Conservation (phyloP, 345 rosid species). For the Ceriops zippeliana region DNA sequence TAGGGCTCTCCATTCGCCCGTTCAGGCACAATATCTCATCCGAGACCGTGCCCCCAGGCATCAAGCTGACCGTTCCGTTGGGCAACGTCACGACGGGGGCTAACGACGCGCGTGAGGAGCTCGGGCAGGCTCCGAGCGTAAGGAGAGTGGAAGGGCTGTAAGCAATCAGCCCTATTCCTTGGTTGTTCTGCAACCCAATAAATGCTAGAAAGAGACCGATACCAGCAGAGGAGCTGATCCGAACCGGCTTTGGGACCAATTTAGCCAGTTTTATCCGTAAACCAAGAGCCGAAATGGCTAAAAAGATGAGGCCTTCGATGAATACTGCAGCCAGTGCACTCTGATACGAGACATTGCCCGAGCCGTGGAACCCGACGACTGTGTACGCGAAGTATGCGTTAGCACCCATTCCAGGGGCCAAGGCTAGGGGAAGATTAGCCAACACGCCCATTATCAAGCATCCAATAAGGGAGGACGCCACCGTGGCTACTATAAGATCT, state of each 20-base stretch:
- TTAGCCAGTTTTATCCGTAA: constrained; percentile 78
- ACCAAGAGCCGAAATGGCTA: constrained; percentile 79
- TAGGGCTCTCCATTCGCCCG: constrained; percentile 75
- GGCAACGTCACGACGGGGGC: constrained; percentile 63
- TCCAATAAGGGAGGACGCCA: constrained; percentile 71
- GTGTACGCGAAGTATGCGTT: constrained; percentile 94
- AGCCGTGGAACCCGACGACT: constrained; percentile 94
- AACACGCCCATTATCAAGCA: constrained; percentile 82
- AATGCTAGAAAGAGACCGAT: constrained; percentile 91
- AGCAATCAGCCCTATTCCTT: constrained; percentile 85
- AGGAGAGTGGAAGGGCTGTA: constrained; percentile 72
- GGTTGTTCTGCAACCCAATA: constrained; percentile 78
- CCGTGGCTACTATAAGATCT: constrained; percentile 93
- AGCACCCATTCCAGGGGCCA: constrained; percentile 97
- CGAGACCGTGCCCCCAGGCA: constrained; percentile 63
- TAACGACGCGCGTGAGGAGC: constrained; percentile 48
- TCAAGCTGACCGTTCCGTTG: constrained; percentile 59
- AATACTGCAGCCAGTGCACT: constrained; percentile 81
- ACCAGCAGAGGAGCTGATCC: constrained; percentile 91
- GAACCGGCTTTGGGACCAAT: constrained; percentile 80
- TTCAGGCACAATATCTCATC: constrained; percentile 52
- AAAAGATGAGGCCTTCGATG: constrained; percentile 70
- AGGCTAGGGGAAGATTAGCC: constrained; percentile 78
- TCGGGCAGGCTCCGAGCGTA: constrained; percentile 85
- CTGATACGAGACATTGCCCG: constrained; percentile 69